phyloP scores from a whole-genome alignment of 73 alveolate species.

The Uronychia binucleata region DNA sequence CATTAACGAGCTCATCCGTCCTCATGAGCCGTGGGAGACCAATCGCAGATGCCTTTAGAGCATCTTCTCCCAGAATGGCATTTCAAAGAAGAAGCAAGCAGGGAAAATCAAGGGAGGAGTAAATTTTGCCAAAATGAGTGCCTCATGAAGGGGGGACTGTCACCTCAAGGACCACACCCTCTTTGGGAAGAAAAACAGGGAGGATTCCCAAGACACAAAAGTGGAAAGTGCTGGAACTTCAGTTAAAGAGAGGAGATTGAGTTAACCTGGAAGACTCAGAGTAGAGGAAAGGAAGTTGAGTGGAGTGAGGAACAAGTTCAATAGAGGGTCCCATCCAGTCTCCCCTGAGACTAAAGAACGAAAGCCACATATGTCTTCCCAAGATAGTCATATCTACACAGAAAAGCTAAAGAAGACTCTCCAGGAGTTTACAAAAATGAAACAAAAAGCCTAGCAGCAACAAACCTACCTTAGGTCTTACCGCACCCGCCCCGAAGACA shows the following conservation, averaged over 20 bases:
- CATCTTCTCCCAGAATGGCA: too few relatives aligned
- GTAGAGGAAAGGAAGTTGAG: background rate
- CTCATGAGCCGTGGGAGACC: constrained; percentile 37
- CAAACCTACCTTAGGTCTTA: background rate
- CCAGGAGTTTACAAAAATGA: background rate
- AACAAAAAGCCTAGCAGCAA: background rate
- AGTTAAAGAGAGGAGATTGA: background rate
- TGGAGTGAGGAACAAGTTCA: too few relatives aligned
- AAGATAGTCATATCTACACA: background rate
- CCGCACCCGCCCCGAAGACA: background rate
- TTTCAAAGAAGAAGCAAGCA: too few relatives aligned
- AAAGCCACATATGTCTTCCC: background rate
- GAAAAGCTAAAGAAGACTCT: background rate
- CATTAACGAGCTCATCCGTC: constrained; percentile 20
- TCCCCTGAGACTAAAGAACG: background rate
- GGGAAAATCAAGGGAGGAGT: too few relatives aligned
- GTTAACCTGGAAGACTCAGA: background rate
- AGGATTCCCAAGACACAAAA: too few relatives aligned
- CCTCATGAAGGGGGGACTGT: too few relatives aligned
- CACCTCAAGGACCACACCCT: too few relatives aligned
- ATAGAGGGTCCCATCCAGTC: background rate
- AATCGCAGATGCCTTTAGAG: constrained; percentile 40
- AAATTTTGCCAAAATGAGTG: too few relatives aligned
- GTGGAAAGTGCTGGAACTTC: too few relatives aligned
- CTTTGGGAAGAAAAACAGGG: too few relatives aligned